Base-by-base conservation (phyloP, 2,329 filamentous ascomycete genomes). In the Bipolaris sorokiniana region DNA sequence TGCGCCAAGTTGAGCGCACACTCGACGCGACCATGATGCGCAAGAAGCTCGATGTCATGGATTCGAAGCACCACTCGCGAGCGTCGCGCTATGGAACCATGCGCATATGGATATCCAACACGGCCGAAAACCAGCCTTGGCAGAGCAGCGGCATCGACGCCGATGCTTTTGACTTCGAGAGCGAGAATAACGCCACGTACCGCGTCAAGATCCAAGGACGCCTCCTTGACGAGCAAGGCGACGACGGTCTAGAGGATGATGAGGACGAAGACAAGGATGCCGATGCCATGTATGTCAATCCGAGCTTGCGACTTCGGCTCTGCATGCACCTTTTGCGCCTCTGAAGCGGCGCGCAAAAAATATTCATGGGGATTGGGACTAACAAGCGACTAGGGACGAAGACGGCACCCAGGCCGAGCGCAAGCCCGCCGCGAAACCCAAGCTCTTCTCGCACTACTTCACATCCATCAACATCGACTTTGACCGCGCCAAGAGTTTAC, bases 81-180 rank as follows among this genome's bases (percentile, higher is more conserved):
- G 82, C 87, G 58, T 95, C 91, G 85, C 86, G 90, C 65, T 90
- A 89, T 76, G 90, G 89, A 72, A 96, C 92, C 2, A 82, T 99
- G 77, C 90, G 94, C 61, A 86, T 99, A 62, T 98, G 92, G 92
- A 88, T 99, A 69, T 93, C 88, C 70, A 99, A 99, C 77, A 97
- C 92, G 1, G 92, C 89, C 33, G 92, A 97, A 76, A 91, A 95
- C 71, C 95, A 99, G 78, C 88, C 90, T 31, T 98, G 95, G 95
- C 95, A 99, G 78, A 84, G 83, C 37, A 86, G 83, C 66, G 82
- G 81, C 38, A 81, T 89, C 58, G 88, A 88, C 59, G 84, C 88
- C 10, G 88, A 94, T 72, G 86, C 86, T 34, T 95, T 95, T 64
- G 92, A 96, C 72, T 93, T 96, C 70, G 88, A 87, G 51, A 87